Base-by-base conservation (phyloP, 2,329 filamentous ascomycete species). In the Mycosphaerella arachidis region DNA sequence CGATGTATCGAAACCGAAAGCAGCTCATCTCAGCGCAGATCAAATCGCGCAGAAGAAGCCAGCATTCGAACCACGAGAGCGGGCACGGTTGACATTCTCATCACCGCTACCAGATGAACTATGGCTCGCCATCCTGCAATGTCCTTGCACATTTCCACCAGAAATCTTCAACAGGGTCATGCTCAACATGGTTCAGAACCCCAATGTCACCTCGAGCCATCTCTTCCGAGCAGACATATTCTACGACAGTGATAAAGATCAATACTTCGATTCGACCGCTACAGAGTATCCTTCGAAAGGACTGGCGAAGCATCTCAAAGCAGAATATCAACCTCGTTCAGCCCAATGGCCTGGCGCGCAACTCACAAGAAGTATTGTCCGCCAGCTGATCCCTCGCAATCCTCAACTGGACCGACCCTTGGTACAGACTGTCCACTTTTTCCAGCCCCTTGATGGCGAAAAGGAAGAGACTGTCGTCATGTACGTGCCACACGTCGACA, bases 391-490 rank as follows among this genome's bases (percentile, higher is more conserved):
- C 51, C 93, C 93, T 3, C 82, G 93, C 54, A 96, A 96, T 73
- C 84, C 86, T 2, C 81, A 86, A 57, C 78, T 93, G 29, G 93
- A 97, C 73, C 78, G 80, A 20, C 81, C 88, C 1, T 75, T 97
- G 63, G 82, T 91, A 59, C 93, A 97, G 74, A 96, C 91, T 1
- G 96, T 91, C 73, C 82, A 90, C 57, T 83, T 92, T 63, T 91
- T 72, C 68, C 70, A 65, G 40, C 37, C 70, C 72, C 6, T 35
- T 68, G 70, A 75, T 20, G 40, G 5, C 10, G 55, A 57, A 7
- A 59, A 60, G 4, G 53, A 48, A 7, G 24, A 76, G 31, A 83
- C 81, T 33, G 75, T 93, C 55, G 84, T 96, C 16, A 74, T 95
- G 35, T 96, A 95, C 72, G 80, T 89, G 6, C 91, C 93, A 7